A percentile compares a stretch with the other conserved stretches of the same genome.
These are phyloP conservation scores for Boletus hoseneyae DNA, from an alignment of 1,284 basidiomycete species.

Conservation along the genomic window DNA sequence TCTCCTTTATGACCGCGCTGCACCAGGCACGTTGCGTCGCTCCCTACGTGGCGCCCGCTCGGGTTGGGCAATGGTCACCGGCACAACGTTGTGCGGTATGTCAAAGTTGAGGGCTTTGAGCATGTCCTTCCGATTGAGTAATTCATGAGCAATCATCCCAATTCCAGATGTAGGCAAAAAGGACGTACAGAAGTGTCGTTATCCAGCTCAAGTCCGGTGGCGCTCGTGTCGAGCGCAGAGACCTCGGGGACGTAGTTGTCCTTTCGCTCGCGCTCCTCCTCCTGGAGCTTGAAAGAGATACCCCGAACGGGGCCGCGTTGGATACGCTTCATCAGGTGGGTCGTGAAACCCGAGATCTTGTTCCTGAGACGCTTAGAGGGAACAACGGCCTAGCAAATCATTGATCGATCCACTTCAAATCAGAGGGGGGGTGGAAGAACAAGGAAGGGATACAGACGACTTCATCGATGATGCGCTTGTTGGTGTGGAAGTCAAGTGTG, in stretches of 20 bases:
- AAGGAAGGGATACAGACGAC: constrained; percentile 59
- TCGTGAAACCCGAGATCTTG: constrained; percentile 99
- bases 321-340: constrained; percentile 99
- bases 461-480: constrained; percentile 99
- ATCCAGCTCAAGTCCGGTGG: constrained; percentile 81
- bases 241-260: constrained; percentile 98
- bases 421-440: neutral
- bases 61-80: constrained; percentile 63
- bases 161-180: neutral
- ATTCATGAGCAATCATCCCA: neutral
- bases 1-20: constrained; percentile 44
- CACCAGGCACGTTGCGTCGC: constrained; percentile 82
- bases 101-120: constrained; percentile 91
- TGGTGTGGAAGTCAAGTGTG: constrained; percentile 97
- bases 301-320: constrained; percentile 99
- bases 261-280: constrained; percentile 99
- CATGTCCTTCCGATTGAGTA: constrained; percentile 58
- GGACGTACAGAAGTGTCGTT: constrained; percentile 81
- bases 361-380: constrained; percentile 99
- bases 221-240: constrained; percentile 85
- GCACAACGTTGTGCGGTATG: constrained; percentile 71
- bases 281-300: constrained; percentile 99
- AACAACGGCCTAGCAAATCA: constrained; percentile 71
- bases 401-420: neutral
- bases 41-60: constrained; percentile 75